Base-by-base conservation (phyloP, 1,284 basidiomycete species). In the Leccinum solheimii region DNA sequence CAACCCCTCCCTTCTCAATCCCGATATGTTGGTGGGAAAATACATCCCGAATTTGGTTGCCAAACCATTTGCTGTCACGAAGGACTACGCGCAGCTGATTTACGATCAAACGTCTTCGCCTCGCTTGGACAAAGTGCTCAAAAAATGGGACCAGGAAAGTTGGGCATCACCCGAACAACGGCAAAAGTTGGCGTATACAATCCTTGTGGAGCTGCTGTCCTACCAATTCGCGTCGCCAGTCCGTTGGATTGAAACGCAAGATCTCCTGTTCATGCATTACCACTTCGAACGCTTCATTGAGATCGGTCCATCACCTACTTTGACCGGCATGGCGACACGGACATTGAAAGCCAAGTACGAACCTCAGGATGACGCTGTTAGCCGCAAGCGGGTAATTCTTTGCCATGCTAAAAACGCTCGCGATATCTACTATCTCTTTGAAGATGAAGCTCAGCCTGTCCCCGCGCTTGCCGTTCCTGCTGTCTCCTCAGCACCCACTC, bases 31-130 rank as follows among this genome's bases (percentile, higher is more conserved):
- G 59, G 81, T 97, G 61, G 92, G 90, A 67, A 95, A 94, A 78
- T 99, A 99, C 79, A 97, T 99, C 59, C 97, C 97, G 58, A 99
- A 98, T 80, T 84, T 99, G 68, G 88, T 98, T 67, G 97, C 97
- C 67, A 89, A 92, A 76, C 95, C 96, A 1, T 99, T 99, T 81
- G 86, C 94, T 61, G 90, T 98, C 60, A 84, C 90, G 60, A 92
- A 88, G 72, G 88, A 90, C 60, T 99, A 99, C 73, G 93, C 92
- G 4, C 94, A 98, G 76, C 84, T 94, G 72, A 97, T 98, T 74
- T 95, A 95, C 76, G 93, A 96, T 69, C 94, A 97, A 79, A 98
- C 95, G 0, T 89, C 91, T 48, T 97, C 95, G 3, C 94, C 95
- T 54, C 90, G 93, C 65, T 88, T 99, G 63, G 94, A 95, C 73